These are phyloP conservation scores for Tuctoria greenei DNA, from an alignment of 176 grass and related monocot species.

Conservation along the genomic window DNA sequence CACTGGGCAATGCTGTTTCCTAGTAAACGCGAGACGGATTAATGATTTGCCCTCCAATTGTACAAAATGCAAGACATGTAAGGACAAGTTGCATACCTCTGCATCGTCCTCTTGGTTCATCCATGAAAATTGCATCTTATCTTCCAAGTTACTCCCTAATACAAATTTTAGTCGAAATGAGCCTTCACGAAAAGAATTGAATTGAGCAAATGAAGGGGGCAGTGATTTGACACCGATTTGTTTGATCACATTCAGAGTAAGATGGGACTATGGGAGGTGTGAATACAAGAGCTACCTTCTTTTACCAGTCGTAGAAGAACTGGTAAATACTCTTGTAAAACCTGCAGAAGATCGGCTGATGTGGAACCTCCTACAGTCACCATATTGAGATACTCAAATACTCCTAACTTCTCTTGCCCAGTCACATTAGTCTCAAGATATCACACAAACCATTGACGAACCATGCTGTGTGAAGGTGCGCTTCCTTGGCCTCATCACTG, in stretches of 20 bases:
- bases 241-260: not conserved
- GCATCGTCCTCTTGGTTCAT: slow-evolving; percentile 86
- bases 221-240: not conserved
- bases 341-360: slow-evolving; percentile 61
- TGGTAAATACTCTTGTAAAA: slow-evolving; percentile 73
- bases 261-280: too few species aligned
- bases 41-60: slow-evolving; percentile 3
- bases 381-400: slow-evolving; percentile 2
- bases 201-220: not conserved
- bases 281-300: slow-evolving; percentile 48
- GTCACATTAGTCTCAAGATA: slow-evolving; percentile 7
- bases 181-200: not conserved
- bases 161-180: not conserved
- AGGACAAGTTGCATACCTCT: slow-evolving; percentile 48
- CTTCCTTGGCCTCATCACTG: slow-evolving; percentile 51
- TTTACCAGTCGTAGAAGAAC: slow-evolving; percentile 68
- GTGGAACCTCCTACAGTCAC: slow-evolving; percentile 48
- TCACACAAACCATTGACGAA: slow-evolving; percentile 14
- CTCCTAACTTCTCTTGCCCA: slow-evolving; percentile 4
- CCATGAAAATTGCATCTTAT: slow-evolving; percentile 79
- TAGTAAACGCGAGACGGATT: slow-evolving; percentile 23
- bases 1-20: slow-evolving; percentile 72
- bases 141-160: slow-evolving; percentile 56
- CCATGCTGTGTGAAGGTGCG: slow-evolving; percentile 69
- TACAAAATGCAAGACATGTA: not conserved